These are phyloP conservation scores for Ustilago esculenta DNA, from an alignment of 1,284 basidiomycete genomes.

Conservation along the genomic window DNA sequence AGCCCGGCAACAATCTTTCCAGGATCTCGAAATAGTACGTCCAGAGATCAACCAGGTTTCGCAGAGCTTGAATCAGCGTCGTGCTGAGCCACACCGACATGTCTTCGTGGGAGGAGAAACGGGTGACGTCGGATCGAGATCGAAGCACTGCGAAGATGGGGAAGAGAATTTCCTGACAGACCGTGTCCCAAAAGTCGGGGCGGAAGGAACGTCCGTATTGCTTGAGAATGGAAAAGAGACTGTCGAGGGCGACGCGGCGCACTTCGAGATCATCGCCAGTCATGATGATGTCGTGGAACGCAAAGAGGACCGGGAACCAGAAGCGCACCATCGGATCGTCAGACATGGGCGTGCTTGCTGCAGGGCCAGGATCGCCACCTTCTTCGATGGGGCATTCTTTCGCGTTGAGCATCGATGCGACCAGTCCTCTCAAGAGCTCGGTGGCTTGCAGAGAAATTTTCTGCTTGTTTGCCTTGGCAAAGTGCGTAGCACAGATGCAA, in stretches of 20 bases:
- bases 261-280: slow-evolving; percentile 99
- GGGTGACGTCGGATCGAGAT: slow-evolving; percentile 80
- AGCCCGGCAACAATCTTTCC: slow-evolving; percentile 86
- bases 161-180: slow-evolving; percentile 95
- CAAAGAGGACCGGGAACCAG: slow-evolving; percentile 96
- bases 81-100: slow-evolving; percentile 99
- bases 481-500: slow-evolving; percentile 96
- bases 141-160: slow-evolving; percentile 97
- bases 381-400: slow-evolving; percentile 53
- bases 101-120: slow-evolving; percentile 95
- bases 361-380: slow-evolving; percentile 51
- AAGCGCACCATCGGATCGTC: slow-evolving; percentile 70
- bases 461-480: slow-evolving; percentile 98
- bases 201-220: slow-evolving; percentile 86
- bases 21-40: slow-evolving; percentile 94
- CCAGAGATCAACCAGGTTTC: slow-evolving; percentile 94
- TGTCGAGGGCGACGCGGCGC: slow-evolving; percentile 84
- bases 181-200: slow-evolving; percentile 96
- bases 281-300: slow-evolving; percentile 99
- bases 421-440: slow-evolving; percentile 85
- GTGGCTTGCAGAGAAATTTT: slow-evolving; percentile 96
- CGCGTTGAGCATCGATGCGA: slow-evolving; percentile 81
- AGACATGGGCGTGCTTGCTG: slow-evolving; percentile 47
- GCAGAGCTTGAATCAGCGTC: slow-evolving; percentile 97
- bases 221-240: slow-evolving; percentile 92